Evolutionary conservation across 768 basidiomycete genomes (phyloP), one percentile per base, ranked within the genome.

Genomic region (Mrakia frigida): DNA sequence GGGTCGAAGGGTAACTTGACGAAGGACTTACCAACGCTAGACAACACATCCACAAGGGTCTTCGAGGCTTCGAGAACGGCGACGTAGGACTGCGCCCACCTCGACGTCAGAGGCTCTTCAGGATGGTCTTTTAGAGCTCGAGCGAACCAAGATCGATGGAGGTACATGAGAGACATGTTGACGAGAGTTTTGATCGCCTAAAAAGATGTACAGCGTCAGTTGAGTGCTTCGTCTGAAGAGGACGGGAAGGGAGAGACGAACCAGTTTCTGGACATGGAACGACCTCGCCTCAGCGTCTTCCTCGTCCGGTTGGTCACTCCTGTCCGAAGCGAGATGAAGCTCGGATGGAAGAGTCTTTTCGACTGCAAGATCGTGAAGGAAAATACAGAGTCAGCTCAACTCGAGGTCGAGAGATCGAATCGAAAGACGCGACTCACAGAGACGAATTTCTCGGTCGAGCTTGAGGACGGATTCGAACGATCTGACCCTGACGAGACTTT

Each of bases 111-210:
- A 11, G 75, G 75, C 41, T 76, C 75, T 9, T 70, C 69, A 0
- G 75, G 75, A 37, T 70, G 60, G 25, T 76, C 75, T 16, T 59
- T 56, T 0, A 76, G 53, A 0, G 75, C 75, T n/a, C 69, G 33
- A 4, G 69, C 75, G 37, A 76, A 76, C 67, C 67, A 71, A 1
- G 39, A 23, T 11, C 75, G 75, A n/a, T 76, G 75, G 6, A 76
- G 60, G 56, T 71, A 69, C 56, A 76, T 33, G 21, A 76, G 52
- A 1, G 53, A 63, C 56, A 56, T 56, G 23, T 56, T 25, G 6
- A 56, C 56, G n/a, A 56, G 56, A 7, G 56, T 56, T 28, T 28
- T 56, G 9, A 56, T 41, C 6, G 59, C 23, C 46, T 50, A 18
- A 4, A 21, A 6, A 14, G 46, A 1, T 3, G 13, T 5, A 21